These are phyloP conservation scores for Kwoniella sp. DNA, from an alignment of 768 basidiomycete genomes.

Conservation along the genomic window DNA sequence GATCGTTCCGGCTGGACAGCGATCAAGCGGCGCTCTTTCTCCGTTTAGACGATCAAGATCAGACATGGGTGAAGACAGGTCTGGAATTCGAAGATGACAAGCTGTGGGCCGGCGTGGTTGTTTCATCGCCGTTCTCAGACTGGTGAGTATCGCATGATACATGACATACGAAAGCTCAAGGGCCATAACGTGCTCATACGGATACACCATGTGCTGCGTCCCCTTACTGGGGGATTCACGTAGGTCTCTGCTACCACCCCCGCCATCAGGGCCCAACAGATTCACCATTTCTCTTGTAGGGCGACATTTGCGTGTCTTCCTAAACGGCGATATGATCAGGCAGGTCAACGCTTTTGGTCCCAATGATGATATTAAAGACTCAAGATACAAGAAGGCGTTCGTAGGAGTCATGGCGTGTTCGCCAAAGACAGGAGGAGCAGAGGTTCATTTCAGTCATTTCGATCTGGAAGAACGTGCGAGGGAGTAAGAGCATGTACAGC, in stretches of 20 bases:
- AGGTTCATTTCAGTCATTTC: slow-evolving; percentile 32
- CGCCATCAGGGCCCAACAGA: not conserved
- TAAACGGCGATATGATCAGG: slow-evolving; percentile 35
- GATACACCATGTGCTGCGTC: not conserved
- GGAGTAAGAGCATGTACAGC: not conserved
- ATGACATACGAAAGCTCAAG: too few species aligned
- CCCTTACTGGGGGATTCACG: too few species aligned
- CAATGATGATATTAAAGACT: too few species aligned
- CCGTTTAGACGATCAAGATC: slow-evolving; percentile 5
- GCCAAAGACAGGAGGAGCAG: slow-evolving; percentile 33
- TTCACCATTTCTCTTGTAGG: slow-evolving; percentile 31
- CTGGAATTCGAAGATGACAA: slow-evolving; percentile 37
- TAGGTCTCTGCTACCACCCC: slow-evolving; percentile 35
- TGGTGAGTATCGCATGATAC: slow-evolving; percentile 29
- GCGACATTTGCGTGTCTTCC: slow-evolving; percentile 25
- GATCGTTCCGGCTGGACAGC: slow-evolving; percentile 11
- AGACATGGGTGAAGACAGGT: slow-evolving; percentile 42
- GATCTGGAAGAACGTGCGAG: slow-evolving; percentile 29
- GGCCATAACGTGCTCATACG: not conserved
- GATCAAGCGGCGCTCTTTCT: slow-evolving; percentile 45
- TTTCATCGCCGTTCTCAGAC: slow-evolving; percentile 37
- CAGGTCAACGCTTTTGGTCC: slow-evolving; percentile 36
- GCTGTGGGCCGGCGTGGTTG: slow-evolving; percentile 33
- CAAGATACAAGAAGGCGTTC: slow-evolving; percentile 17
- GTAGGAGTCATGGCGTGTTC: slow-evolving; percentile 43